phyloP scores from a whole-genome alignment of 1,284 basidiomycete genomes.

The Heterobasidion irregulare region DNA sequence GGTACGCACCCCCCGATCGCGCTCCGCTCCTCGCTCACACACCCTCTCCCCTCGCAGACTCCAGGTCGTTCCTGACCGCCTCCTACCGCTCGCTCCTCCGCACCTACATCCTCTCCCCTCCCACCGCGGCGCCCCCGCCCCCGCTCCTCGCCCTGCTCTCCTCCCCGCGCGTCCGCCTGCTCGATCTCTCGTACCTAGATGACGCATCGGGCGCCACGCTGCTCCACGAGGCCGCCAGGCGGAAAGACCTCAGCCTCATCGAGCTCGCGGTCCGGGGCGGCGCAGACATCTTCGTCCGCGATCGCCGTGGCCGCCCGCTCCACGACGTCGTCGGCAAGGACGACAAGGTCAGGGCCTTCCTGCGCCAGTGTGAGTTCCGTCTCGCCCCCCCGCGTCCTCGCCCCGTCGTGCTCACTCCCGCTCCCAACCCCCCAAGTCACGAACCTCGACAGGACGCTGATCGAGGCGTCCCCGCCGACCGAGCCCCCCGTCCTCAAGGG shows the following conservation, averaged over 20 bases:
- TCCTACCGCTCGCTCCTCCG: constrained; percentile 70
- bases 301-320: constrained; percentile 71
- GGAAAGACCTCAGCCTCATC: constrained; percentile 78
- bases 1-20: constrained; percentile 31
- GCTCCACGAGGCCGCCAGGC: constrained; percentile 81
- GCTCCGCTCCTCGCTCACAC: background rate
- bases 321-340: constrained; percentile 67
- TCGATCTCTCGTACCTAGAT: constrained; percentile 69
- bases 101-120: constrained; percentile 62
- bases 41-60: constrained; percentile 41
- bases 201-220: constrained; percentile 73
- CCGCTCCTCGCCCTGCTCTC: constrained; percentile 48
- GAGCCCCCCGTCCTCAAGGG: constrained; percentile 69
- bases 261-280: constrained; percentile 81
- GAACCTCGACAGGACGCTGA: constrained; percentile 68
- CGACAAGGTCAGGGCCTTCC: constrained; percentile 77
- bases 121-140: constrained; percentile 34
- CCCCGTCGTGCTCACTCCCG: background rate
- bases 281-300: constrained; percentile 86
- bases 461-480: constrained; percentile 33
- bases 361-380: constrained; percentile 66
- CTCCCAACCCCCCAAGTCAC: constrained; percentile 39
- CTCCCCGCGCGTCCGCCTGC: constrained; percentile 51
- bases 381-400: no score
- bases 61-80: constrained; percentile 71